phyloP scores from a whole-genome alignment of 1,284 basidiomycete species.

The Cutaneotrichosporon curvatum region DNA sequence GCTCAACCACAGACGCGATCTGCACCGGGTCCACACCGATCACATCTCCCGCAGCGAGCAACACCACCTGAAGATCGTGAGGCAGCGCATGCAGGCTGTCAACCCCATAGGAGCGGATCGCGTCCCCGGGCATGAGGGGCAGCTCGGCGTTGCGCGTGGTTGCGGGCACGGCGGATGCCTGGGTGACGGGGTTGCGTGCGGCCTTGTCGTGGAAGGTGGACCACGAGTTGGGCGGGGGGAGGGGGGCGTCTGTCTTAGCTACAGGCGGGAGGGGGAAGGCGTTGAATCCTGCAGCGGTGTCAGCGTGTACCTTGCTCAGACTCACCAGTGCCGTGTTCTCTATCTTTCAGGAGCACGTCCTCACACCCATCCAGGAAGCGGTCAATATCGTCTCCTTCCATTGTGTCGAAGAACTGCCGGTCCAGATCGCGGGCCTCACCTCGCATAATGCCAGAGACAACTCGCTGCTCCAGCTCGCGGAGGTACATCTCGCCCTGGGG shows the following conservation, averaged over 20 bases:
- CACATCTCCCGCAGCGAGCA: slow-evolving; percentile 24
- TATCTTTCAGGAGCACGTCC: slow-evolving; percentile 26
- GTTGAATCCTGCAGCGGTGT: not conserved
- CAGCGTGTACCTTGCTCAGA: slow-evolving; percentile 2
- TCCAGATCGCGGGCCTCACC: not conserved
- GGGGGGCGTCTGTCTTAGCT: not conserved
- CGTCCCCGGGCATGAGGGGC: slow-evolving; percentile 35
- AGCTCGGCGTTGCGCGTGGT: slow-evolving; percentile 17
- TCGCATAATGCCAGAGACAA: slow-evolving; percentile 33
- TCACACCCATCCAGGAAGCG: slow-evolving; percentile 27
- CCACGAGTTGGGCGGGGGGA: slow-evolving; percentile 18
- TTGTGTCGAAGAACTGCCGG: slow-evolving; percentile 14
- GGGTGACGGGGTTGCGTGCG: not conserved
- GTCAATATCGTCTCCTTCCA: slow-evolving; percentile 31
- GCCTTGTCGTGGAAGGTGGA: slow-evolving; percentile 14
- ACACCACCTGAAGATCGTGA: slow-evolving; percentile 20
- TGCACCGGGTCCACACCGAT: slow-evolving; percentile 22
- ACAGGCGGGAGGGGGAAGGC: slow-evolving; percentile 17
- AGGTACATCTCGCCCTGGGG: slow-evolving; percentile 56
- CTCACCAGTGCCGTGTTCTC: slow-evolving; percentile 11
- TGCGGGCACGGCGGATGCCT: not conserved
- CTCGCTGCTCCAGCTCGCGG: slow-evolving; percentile 46
- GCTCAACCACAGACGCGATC: slow-evolving; percentile 22
- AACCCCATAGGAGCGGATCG: slow-evolving; percentile 22
- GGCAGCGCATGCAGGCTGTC: slow-evolving; percentile 30